These are phyloP conservation scores for Pseudonitzschia delicatissima DNA, from an alignment of 108 stramenopile genomes.

Conservation along the genomic window DNA sequence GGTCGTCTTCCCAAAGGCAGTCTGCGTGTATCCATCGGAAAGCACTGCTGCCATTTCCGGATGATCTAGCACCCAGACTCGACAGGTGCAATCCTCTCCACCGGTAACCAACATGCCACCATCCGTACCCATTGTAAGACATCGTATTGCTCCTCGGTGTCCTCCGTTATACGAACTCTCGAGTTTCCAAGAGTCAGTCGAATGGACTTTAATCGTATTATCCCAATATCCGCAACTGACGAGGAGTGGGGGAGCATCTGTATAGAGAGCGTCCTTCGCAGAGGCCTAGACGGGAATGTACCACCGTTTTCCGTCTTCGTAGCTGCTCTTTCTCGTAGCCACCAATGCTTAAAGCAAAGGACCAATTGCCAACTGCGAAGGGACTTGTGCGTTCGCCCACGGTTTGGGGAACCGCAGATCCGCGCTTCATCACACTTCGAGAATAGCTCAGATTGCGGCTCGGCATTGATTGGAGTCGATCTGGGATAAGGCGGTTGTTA, in stretches of 20 bases:
- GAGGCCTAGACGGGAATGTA: constrained; percentile 21
- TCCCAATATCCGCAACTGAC: constrained; percentile 80
- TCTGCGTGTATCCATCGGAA: constrained; percentile 71
- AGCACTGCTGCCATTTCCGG: constrained; percentile 63
- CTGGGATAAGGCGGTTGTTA: constrained; percentile 46
- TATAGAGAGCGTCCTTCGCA: constrained; percentile 37
- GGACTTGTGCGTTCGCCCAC: constrained; percentile 17
- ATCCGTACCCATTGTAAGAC: constrained; percentile 56
- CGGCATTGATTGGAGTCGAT: constrained; percentile 48
- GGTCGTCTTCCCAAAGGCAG: constrained; percentile 39
- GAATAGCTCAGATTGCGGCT: constrained; percentile 35
- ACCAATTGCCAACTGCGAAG: constrained; percentile 42
- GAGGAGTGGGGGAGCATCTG: constrained; percentile 52
- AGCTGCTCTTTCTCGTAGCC: constrained; percentile 45
- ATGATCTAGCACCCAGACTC: constrained; percentile 77
- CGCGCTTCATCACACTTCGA: constrained; percentile 36
- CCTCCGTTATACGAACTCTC: constrained; percentile 54
- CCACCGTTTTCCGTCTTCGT: constrained; percentile 26
- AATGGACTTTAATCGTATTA: constrained; percentile 66
- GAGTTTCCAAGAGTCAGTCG: constrained; percentile 51
- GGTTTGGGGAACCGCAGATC: constrained; percentile 36
- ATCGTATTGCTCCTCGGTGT: constrained; percentile 67
- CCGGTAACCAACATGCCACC: constrained; percentile 71
- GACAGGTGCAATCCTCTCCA: constrained; percentile 75
- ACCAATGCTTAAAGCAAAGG: constrained; percentile 68